Base-by-base conservation (phyloP, 2,329 filamentous ascomycete genomes). In the Epicoccum nigrum region DNA sequence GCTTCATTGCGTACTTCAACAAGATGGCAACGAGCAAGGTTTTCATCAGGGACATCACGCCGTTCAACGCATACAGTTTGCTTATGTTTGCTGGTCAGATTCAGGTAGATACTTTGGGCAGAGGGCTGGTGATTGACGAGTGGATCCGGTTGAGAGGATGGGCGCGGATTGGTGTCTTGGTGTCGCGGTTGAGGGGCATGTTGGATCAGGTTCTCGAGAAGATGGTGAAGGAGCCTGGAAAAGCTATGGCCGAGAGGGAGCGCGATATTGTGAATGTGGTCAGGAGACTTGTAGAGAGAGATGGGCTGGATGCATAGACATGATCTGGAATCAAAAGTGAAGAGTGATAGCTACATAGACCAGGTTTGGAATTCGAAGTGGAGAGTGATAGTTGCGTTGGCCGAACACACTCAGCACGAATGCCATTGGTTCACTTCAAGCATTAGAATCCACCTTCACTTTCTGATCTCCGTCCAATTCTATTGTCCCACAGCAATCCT, bases 21-120 rank as follows among this genome's bases (percentile, higher is more conserved):
- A 92, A 96, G 74, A 94, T 97, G 76, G 86, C 89, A 3, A 97
- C 92, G 1, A 89, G 84, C 69, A 97, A 97, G 77, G 85, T 96
- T 2, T 97, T 96, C 69, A 85, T 97, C 19, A 81, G 93, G 17
- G 93, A 97, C 66, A 75, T 97, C 38, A 97, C 93, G 12, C 94
- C 94, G 1, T 93, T 97, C 73, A 97, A 96, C 66, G 86, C 89
- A 0, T 97, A 93, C 71, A 88, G 88, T 0, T 79, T 97, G 27
- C 83, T 99, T 20, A 81, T 99, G 51, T 97, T 99, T 74, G 89
- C 87, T 1, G 94, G 94, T 0, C 81, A 85, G 2, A 91, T 97
- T 42, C 84, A 86, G 53, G 84, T 97, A 3, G 94, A 97, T 74
- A 96, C 92, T 0, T 78, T 92, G 34, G 93, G 93, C 5, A 81